These are phyloP conservation scores for Pinus albicaulis DNA, from an alignment of 75 land plant species.

Conservation along the genomic window DNA sequence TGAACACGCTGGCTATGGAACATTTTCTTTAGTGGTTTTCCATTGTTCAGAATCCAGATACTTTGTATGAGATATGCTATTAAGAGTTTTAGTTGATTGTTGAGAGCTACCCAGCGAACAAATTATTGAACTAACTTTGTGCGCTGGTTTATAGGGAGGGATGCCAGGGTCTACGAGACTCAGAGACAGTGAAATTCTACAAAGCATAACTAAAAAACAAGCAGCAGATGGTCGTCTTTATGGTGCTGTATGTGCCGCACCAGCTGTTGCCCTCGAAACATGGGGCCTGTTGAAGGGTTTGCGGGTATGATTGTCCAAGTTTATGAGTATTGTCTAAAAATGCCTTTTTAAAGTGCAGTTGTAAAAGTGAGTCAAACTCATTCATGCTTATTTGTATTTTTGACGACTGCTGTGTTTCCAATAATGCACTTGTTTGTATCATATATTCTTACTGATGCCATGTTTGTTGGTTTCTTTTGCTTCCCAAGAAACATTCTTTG, in stretches of 20 bases:
- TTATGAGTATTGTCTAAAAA: background rate
- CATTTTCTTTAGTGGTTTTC: background rate
- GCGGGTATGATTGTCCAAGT: slow-evolving; percentile 28
- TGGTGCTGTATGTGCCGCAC: slow-evolving; percentile 72
- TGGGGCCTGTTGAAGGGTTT: slow-evolving; percentile 71
- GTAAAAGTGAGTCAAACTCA: background rate
- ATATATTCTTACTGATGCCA: background rate
- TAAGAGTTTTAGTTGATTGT: background rate
- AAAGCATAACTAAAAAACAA: slow-evolving; percentile 48
- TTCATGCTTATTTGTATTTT: background rate
- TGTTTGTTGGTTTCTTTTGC: background rate
- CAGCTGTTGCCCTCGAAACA: slow-evolving; percentile 56
- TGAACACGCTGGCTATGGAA: background rate
- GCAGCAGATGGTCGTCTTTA: slow-evolving; percentile 50
- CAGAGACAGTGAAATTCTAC: slow-evolving; percentile 32
- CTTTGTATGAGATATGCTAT: background rate
- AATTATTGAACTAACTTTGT: background rate
- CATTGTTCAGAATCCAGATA: background rate
- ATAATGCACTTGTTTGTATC: background rate
- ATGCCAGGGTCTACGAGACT: slow-evolving; percentile 65
- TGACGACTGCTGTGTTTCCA: background rate
- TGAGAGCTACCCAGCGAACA: background rate
- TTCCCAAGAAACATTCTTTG: background rate
- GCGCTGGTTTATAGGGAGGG: slow-evolving; percentile 43
- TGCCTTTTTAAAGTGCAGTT: background rate